A percentile compares a stretch with the other conserved stretches of the same genome.
Evolutionary conservation across 106 monocot species (phyloP).

Genomic region (Apostasia ramifera): DNA sequence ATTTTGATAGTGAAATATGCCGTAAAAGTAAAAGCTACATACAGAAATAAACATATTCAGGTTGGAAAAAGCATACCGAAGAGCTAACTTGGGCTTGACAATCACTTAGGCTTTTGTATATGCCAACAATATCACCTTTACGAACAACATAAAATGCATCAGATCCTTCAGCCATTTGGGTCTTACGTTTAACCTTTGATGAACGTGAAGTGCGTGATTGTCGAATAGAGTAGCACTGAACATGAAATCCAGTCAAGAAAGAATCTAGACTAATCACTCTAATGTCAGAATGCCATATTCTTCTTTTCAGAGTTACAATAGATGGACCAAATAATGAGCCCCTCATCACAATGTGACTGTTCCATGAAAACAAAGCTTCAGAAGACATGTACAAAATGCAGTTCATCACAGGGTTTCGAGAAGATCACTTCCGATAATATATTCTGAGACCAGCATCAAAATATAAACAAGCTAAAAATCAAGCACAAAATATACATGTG

Average conservation of each 20-base stretch:
- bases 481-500: not conserved
- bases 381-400: conserved; percentile 6
- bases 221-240: not conserved
- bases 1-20: conserved; percentile 1
- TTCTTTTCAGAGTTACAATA: conserved; percentile 1
- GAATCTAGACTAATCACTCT: not conserved
- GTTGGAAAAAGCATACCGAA: conserved; percentile 32
- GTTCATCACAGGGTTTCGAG: conserved; percentile 8
- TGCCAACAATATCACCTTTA: conserved; percentile 47
- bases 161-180: conserved; percentile 24
- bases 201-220: not conserved
- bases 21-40: not conserved
- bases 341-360: not conserved
- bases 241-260: not conserved
- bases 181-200: not conserved
- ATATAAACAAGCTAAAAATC: conserved; percentile 4
- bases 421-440: not conserved
- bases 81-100: conserved; percentile 71
- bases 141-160: conserved; percentile 69
- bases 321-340: conserved; percentile 2
- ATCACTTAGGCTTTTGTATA: conserved; percentile 58
- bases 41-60: not conserved
- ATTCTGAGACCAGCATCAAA: conserved; percentile 2
- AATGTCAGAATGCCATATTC: not conserved
- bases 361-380: conserved; percentile 7